phyloP scores from a whole-genome alignment of 2,329 filamentous ascomycete species.

The Colletotrichum echinochloae region DNA sequence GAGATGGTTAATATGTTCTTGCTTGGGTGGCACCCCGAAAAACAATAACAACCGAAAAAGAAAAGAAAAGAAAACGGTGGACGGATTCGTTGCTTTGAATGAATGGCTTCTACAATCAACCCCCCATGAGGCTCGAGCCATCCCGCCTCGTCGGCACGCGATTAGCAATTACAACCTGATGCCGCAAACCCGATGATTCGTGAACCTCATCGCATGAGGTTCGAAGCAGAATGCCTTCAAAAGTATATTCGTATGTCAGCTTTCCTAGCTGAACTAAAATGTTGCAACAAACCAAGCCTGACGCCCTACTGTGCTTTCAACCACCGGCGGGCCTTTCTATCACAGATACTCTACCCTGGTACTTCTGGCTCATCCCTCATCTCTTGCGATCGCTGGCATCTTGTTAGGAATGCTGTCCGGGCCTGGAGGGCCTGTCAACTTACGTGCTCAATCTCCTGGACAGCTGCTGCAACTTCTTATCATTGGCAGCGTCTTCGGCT shows the following conservation, averaged over 20 bases:
- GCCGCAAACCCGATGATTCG: constrained; percentile 8
- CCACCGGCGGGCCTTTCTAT: constrained; percentile 26
- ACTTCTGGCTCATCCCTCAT: constrained; percentile 29
- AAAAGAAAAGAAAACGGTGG: too few relatives aligned
- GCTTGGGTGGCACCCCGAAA: background rate
- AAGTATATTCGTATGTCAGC: constrained; percentile 37
- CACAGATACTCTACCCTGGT: constrained; percentile 20
- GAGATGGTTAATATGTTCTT: background rate
- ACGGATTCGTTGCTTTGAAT: background rate
- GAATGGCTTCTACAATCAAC: background rate
- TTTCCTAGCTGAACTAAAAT: constrained; percentile 28
- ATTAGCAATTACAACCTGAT: constrained; percentile 5
- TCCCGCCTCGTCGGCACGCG: constrained; percentile 8
- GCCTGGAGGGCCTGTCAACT: constrained; percentile 59
- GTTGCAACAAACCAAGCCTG: constrained; percentile 34
- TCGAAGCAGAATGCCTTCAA: constrained; percentile 17
- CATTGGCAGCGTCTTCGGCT: constrained; percentile 89
- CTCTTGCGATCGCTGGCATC: constrained; percentile 49
- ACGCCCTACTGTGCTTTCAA: constrained; percentile 35
- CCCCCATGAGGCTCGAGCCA: background rate
- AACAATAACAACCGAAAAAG: background rate
- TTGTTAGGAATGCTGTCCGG: background rate
- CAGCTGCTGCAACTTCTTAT: constrained; percentile 85
- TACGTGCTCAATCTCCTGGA: constrained; percentile 96
- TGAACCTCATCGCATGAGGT: constrained; percentile 2